Base-by-base conservation (phyloP, 495 filamentous ascomycete genomes). In the Penicillium dipodomyicola region DNA sequence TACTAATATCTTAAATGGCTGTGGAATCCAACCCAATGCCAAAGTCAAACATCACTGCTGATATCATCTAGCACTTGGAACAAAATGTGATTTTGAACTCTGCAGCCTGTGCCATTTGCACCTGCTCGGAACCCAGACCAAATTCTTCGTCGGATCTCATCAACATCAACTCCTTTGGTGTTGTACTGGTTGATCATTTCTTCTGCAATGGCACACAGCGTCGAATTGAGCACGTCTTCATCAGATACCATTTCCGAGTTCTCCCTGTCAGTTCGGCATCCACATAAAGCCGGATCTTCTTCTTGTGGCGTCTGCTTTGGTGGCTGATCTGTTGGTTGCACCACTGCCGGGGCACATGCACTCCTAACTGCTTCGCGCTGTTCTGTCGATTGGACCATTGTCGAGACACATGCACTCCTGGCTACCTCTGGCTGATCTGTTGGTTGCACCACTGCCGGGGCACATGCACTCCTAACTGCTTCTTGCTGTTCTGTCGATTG, bases 31-130 rank as follows among this genome's bases (percentile, higher is more conserved):
- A 11, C 0, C 14, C 35, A 52, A 29, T 23, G 23, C 32, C 58
- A 39, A 52, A 37, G 65, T 70, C 51, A 74, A 8, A 66, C 52
- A 22, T 67, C 53, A 46, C 66, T 63, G 60, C 74, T 78, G 29
- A 76, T 75, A 47, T 78, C 75, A 61, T 77, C 74, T 58, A 78
- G 43, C 39, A 78, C 70, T 56, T 76, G 69, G 41, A 78, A 77
- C 17, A 78, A 49, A 14, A 77, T 46, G 22, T 74, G 68, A 48
- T 77, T 78, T 42, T 73, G 69, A 9, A 78, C 75, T 50, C 75
- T 67, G 59, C 74, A 78, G 27, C 70, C 74, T 58, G 72, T 69
- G 10, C 71, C 71, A 27, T 62, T 37, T 9, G 54, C 43, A 29
- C 70, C 65, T 29, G 64, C 64, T 29, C 62, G 63, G 56, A 77